phyloP scores from a whole-genome alignment of 2,329 filamentous ascomycete genomes.

The Colletotrichum spaethianum region DNA sequence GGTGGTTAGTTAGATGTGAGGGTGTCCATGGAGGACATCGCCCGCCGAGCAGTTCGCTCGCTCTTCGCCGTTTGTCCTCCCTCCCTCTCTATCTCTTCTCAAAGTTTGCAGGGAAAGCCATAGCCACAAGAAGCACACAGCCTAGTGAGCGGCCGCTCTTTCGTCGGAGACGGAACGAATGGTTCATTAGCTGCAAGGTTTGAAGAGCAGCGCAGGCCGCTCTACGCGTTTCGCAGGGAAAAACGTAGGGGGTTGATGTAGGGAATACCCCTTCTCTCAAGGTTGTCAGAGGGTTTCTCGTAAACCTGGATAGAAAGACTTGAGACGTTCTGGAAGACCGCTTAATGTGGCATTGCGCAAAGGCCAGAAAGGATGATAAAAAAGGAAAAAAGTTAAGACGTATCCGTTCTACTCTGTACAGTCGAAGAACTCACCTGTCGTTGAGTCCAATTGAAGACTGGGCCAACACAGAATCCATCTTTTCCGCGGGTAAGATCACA shows the following conservation, averaged over 20 bases:
- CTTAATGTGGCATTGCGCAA: neutral
- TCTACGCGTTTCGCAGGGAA: neutral
- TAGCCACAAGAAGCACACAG: neutral
- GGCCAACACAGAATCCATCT: neutral
- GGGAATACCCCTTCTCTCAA: slow-evolving; percentile 19
- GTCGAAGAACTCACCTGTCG: too few relatives aligned
- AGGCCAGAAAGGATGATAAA: neutral
- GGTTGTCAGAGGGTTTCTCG: slow-evolving; percentile 26
- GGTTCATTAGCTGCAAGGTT: neutral
- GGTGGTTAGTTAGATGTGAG: neutral
- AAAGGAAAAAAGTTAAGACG: neutral
- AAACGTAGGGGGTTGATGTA: neutral
- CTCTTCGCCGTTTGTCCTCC: neutral
- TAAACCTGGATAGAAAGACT: slow-evolving; percentile 1
- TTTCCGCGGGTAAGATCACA: neutral
- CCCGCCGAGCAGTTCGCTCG: neutral
- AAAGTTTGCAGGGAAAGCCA: neutral
- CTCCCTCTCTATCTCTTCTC: neutral
- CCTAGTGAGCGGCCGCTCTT: neutral
- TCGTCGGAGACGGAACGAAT: neutral
- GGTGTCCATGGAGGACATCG: neutral
- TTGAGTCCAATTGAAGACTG: too few relatives aligned
- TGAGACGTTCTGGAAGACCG: slow-evolving; percentile 35
- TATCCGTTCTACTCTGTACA: too few relatives aligned
- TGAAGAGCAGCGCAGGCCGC: neutral